Base-by-base conservation (phyloP, 2,329 filamentous ascomycete species). In the Phialemoniopsis sp. region DNA sequence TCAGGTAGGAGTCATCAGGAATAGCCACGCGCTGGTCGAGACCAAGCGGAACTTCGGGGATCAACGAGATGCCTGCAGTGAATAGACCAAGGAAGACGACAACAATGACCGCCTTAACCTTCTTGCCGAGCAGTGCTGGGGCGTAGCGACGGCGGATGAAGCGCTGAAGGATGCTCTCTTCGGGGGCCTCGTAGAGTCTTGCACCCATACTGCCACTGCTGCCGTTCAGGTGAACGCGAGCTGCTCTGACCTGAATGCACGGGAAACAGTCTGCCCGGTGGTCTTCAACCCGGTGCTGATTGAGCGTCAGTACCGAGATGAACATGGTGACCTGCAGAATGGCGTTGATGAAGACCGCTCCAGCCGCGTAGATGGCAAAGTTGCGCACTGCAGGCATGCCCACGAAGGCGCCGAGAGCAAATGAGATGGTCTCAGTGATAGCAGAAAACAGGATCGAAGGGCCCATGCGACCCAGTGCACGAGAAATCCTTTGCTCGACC, bases 321-420 rank as follows among this genome's bases (percentile, higher is more conserved):
- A 98, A 98, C 81, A 97, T 91, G 1, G 94, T 98, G 49, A 97
- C 85, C 60, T 98, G 93, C 6, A 98, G 70, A n/a, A 97, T 60
- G 1, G 94, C 94, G 57, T 98, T 98, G 72, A 98, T 91, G 52
- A 97, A 83, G 10, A 98, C 93, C 10, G 93, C 93, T 37, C 93
- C 93, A 3, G 93, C 90, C 12, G 93, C 93, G 58, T 98, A 98
- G 3, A 91, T 83, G 13, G 93, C 94, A 63, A 98, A 98, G 63
- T 98, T 98, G 46, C 89, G 82, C 32, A 98, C 94, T 3, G 93
- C 93, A 13, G 94, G 93, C 93, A 98, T 98, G 36, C 90, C 90
- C 7, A 96, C 94, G 45, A 93, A 91, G 32, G 89, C 87, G 12
- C 93, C 93, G 10, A 98, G 75, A 2, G 89, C 85, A 60, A 98